A percentile compares a stretch with the other conserved stretches of the same genome.
phyloP scores from a whole-genome alignment of 108 stramenopile genomes.

The Pseudonitzschia multistriata region DNA sequence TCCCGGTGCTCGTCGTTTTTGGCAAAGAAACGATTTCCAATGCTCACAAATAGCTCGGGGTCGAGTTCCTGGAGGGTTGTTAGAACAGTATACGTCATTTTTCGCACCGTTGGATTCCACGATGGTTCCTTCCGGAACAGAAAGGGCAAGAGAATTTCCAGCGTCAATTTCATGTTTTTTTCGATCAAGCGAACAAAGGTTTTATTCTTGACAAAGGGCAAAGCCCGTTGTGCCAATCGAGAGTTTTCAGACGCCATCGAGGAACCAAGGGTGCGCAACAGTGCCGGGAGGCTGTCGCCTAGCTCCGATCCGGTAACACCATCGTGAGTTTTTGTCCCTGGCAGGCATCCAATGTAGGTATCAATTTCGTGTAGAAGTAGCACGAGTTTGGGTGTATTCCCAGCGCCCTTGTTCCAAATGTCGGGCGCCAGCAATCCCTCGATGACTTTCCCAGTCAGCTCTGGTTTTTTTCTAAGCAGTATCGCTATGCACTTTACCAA shows the following conservation, averaged over 20 bases:
- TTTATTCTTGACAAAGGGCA: slow-evolving; percentile 66
- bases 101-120: slow-evolving; percentile 87
- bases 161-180: slow-evolving; percentile 29
- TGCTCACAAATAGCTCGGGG: slow-evolving; percentile 19
- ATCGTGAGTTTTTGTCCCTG: slow-evolving; percentile 16
- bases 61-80: slow-evolving; percentile 33
- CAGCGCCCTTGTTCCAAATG: slow-evolving; percentile 57
- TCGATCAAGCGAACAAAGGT: slow-evolving; percentile 45
- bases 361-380: slow-evolving; percentile 82
- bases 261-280: slow-evolving; percentile 33
- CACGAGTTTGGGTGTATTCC: slow-evolving; percentile 78
- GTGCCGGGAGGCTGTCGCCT: slow-evolving; percentile 15
- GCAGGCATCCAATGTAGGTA: slow-evolving; percentile 55
- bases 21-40: slow-evolving; percentile 1
- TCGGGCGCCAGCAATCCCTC: slow-evolving; percentile 63
- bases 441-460: slow-evolving; percentile 45
- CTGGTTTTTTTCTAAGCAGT: slow-evolving; percentile 43
- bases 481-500: slow-evolving; percentile 68
- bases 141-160: slow-evolving; percentile 52
- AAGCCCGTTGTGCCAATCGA: slow-evolving; percentile 64
- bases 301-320: slow-evolving; percentile 21
- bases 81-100: slow-evolving; percentile 76
- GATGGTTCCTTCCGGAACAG: slow-evolving; percentile 54
- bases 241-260: slow-evolving; percentile 85
- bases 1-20: background rate